These are phyloP conservation scores for Amylocystis lapponica DNA, from an alignment of 768 basidiomycete species.

Conservation along the genomic window DNA sequence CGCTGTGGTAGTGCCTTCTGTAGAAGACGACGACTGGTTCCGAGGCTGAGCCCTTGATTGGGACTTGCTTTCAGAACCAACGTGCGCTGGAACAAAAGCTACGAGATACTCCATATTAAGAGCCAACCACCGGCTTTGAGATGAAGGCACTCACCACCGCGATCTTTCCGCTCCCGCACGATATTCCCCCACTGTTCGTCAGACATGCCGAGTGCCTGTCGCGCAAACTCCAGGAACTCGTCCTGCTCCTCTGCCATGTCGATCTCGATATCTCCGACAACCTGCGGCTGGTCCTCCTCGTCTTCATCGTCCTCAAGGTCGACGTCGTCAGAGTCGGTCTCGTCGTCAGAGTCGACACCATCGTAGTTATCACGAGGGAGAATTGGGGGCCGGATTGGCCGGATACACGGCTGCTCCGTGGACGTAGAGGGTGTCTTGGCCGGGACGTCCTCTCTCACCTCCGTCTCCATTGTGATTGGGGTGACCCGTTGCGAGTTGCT, in stretches of 20 bases:
- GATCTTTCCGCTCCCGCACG: slow-evolving; percentile 62
- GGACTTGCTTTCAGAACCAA: slow-evolving; percentile 7
- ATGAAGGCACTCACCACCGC: slow-evolving; percentile 63
- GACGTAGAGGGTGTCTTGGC: not conserved
- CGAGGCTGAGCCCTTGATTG: not conserved
- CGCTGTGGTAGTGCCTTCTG: not conserved
- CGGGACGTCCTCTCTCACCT: slow-evolving; percentile 28
- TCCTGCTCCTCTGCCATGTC: slow-evolving; percentile 93
- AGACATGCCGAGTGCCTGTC: slow-evolving; percentile 83
- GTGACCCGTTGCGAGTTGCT: slow-evolving; percentile 65
- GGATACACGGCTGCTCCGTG: slow-evolving; percentile 23
- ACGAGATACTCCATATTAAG: not conserved
- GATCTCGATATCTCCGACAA: slow-evolving; percentile 79
- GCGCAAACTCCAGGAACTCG: slow-evolving; percentile 93
- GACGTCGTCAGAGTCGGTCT: slow-evolving; percentile 60
- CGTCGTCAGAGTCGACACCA: slow-evolving; percentile 90
- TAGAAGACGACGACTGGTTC: no score
- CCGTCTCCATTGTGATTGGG: slow-evolving; percentile 37
- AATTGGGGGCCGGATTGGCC: slow-evolving; percentile 67
- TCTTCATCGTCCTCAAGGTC: slow-evolving; percentile 49
- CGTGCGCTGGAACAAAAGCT: slow-evolving; percentile 22
- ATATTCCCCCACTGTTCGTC: slow-evolving; percentile 92
- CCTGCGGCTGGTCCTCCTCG: slow-evolving; percentile 78
- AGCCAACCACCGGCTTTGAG: not conserved
- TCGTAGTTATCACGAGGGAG: slow-evolving; percentile 83